These are phyloP conservation scores for Hymenoscyphus repandus DNA, from an alignment of 2,329 filamentous ascomycete species.

Conservation along the genomic window DNA sequence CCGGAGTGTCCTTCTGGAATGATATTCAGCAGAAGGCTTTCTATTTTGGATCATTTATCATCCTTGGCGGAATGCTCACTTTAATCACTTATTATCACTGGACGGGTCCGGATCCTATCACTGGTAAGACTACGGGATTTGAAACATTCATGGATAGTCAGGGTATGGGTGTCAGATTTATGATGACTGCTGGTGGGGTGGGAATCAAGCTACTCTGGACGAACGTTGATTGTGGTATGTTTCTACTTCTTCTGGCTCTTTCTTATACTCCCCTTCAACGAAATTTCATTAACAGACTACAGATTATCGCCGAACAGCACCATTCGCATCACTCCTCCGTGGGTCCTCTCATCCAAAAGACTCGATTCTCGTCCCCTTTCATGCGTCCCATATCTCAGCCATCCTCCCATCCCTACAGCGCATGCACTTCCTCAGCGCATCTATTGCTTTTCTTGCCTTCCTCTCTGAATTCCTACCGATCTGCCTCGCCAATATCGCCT, in stretches of 20 bases:
- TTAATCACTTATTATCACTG: slow-evolving; percentile 38
- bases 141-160: slow-evolving; percentile 37
- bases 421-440: slow-evolving; percentile 36
- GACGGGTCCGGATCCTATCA: slow-evolving; percentile 26
- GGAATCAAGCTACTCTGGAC: slow-evolving; percentile 38
- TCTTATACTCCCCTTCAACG: background rate
- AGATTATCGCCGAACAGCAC: slow-evolving; percentile 43
- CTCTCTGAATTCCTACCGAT: slow-evolving; percentile 47
- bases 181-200: slow-evolving; percentile 38
- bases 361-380: slow-evolving; percentile 38
- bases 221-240: slow-evolving; percentile 36
- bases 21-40: slow-evolving; percentile 7
- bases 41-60: slow-evolving; percentile 9
- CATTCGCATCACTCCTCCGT: slow-evolving; percentile 37
- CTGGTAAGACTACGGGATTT: slow-evolving; percentile 29
- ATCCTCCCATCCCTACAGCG: slow-evolving; percentile 35
- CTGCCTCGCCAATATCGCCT: slow-evolving; percentile 44
- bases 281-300: background rate
- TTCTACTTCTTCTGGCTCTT: background rate
- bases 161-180: slow-evolving; percentile 36
- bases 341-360: slow-evolving; percentile 30
- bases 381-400: slow-evolving; percentile 42
- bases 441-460: slow-evolving; percentile 39
- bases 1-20: slow-evolving; percentile 2
- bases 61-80: slow-evolving; percentile 24